phyloP scores from a whole-genome alignment of 306 rosid genomes.

The Cucurbita ficifolia region DNA sequence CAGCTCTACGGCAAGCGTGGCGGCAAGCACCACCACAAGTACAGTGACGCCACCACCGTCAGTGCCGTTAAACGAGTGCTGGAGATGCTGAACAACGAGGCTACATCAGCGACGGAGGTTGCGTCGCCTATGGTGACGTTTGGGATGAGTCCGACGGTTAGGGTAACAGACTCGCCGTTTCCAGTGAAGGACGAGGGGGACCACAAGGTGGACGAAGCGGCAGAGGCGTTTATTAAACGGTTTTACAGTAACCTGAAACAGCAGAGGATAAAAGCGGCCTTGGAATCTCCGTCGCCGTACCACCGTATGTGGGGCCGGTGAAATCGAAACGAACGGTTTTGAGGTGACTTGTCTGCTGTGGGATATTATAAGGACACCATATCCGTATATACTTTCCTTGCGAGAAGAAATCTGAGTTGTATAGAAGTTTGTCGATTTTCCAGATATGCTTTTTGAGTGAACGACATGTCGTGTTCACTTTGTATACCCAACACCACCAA shows the following conservation, averaged over 20 bases:
- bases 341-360: neutral
- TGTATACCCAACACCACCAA: neutral
- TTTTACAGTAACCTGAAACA: constrained; percentile 36
- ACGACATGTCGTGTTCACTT: constrained; percentile 9
- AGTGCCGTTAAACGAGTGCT: constrained; percentile 47
- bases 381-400: neutral
- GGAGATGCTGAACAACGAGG: constrained; percentile 36
- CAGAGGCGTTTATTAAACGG: constrained; percentile 49
- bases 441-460: neutral
- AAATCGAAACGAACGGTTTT: neutral
- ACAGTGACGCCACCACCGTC: constrained; percentile 26
- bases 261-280: constrained; percentile 18
- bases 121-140: constrained; percentile 32
- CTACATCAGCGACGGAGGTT: constrained; percentile 21
- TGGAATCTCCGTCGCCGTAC: constrained; percentile 32
- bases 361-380: neutral
- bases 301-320: constrained; percentile 20
- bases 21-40: neutral
- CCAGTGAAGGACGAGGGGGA: constrained; percentile 43
- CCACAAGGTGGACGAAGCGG: constrained; percentile 35
- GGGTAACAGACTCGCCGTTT: constrained; percentile 54
- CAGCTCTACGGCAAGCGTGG: constrained; percentile 18
- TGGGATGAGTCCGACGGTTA: constrained; percentile 11
- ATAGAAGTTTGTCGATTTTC: neutral
- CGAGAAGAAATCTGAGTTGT: neutral